Evolutionary conservation across 768 basidiomycete species (phyloP), one percentile per base, ranked within the genome.

Genomic region (Crassisporium funariophilum): DNA sequence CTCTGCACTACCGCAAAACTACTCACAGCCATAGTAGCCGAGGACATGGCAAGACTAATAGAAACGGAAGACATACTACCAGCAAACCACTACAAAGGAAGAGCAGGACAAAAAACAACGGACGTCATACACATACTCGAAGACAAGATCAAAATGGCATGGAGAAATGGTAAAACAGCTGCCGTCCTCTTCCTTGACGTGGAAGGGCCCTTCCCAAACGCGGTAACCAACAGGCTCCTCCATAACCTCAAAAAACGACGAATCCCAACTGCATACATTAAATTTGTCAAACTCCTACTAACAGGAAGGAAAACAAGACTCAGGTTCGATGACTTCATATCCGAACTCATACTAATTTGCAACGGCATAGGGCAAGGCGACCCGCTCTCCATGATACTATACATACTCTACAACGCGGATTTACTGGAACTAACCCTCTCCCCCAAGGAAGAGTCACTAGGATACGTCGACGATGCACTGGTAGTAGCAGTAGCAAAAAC

Each of bases 271-370:
- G 7, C n/a, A 12, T 49, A 49, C 24, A 22, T 44, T 4, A n/a
- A 20, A 3, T 38, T 47, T 0, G 35, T 44, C 13, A n/a, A 35
- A 21, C 16, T 12, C 0, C 23, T 41, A 35, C 51, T 53, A 2
- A 3, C 24, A 19, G 23, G 29, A 1, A 7, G 42, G 5, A 24
- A n/a, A n/a, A 53, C 47, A 5, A 23, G 17, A 8, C 36, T 53
- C 2, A 43, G 16, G 5, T 56, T 56, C n/a, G 52, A 56, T 15
- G 52, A 56, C 29, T 56, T 38, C 20, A 16, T 22, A 6, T 56
- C 55, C 2, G 41, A 35, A 4, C 22, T 37, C 1, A 49, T 49
- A 6, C 23, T 15, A 7, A 35, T 51, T 3, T 9, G 16, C 3
- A 46, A 53, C 20, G 52, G 52, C 6, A 37, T 53, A 13, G 44